Evolutionary conservation across 768 basidiomycete species (phyloP).

Genomic region (Russula emetica): DNA sequence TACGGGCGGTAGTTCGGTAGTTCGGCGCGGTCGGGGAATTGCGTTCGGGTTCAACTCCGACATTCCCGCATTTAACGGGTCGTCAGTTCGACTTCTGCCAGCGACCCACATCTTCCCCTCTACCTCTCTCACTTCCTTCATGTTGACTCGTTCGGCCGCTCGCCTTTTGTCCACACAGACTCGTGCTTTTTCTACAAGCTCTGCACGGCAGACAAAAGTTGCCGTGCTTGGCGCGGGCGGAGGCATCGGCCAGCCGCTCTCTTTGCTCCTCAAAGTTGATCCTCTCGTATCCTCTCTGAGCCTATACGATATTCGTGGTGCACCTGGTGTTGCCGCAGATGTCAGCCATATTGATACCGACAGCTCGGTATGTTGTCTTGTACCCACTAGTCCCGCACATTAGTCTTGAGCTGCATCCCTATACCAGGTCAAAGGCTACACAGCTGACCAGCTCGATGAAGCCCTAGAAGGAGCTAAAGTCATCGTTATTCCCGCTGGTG

Average conservation of each 20-base stretch:
- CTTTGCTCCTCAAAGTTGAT: slow-evolving; percentile 89
- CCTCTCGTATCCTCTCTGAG: slow-evolving; percentile 81
- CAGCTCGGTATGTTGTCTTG: slow-evolving; percentile 56
- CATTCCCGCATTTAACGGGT: no score
- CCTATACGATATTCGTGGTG: slow-evolving; percentile 93
- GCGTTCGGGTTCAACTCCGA: slow-evolving; percentile 5
- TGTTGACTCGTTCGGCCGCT: slow-evolving; percentile 64
- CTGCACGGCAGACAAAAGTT: slow-evolving; percentile 75
- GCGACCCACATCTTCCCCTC: slow-evolving; percentile 1
- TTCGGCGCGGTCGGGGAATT: slow-evolving; percentile 9
- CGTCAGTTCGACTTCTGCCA: background rate
- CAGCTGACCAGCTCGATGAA: slow-evolving; percentile 82
- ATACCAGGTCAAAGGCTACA: slow-evolving; percentile 67
- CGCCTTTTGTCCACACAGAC: slow-evolving; percentile 52
- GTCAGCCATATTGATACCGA: slow-evolving; percentile 90
- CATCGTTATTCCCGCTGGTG: slow-evolving; percentile 97
- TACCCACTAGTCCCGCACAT: background rate
- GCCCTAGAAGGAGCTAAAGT: slow-evolving; percentile 89
- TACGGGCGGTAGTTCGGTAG: background rate
- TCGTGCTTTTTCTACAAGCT: slow-evolving; percentile 73
- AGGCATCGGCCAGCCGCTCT: slow-evolving; percentile 98
- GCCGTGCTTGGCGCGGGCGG: slow-evolving; percentile 97
- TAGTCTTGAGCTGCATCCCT: background rate
- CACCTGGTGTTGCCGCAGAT: slow-evolving; percentile 96
- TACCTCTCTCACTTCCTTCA: slow-evolving; percentile 35